These are phyloP conservation scores for Saccharomycopsis selenospora DNA, from an alignment of 805 yeast genomes.

Conservation along the genomic window DNA sequence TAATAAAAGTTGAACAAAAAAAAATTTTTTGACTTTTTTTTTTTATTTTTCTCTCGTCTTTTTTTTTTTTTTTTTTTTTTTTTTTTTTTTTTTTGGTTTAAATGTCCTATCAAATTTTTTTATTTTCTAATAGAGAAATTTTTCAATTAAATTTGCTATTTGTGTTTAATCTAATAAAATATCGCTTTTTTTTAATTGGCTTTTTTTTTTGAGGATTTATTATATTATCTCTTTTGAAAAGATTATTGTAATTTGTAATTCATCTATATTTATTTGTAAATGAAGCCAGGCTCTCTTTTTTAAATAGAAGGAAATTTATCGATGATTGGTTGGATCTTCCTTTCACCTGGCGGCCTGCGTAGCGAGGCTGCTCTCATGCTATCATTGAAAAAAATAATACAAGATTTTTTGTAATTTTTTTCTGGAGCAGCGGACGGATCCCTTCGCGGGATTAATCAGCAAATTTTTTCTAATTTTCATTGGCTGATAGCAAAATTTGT, in stretches of 20 bases:
- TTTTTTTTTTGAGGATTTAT: neutral
- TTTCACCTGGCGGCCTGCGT: slow-evolving; percentile 5
- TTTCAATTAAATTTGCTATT: no score
- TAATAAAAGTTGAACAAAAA: no score
- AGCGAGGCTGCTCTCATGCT: neutral
- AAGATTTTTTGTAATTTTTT: neutral
- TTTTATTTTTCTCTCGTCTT: slow-evolving; percentile 1
- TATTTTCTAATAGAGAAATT: no score
- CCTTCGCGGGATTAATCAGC: slow-evolving; percentile 10
- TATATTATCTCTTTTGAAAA: neutral
- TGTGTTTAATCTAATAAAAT: no score
- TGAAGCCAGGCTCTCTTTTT: no score
- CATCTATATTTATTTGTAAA: no score
- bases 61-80: no score
- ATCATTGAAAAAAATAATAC: slow-evolving; percentile 4
- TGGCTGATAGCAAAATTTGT: slow-evolving; percentile 2
- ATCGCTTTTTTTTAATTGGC: no score
- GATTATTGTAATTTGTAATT: neutral
- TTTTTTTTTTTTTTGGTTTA: no score
- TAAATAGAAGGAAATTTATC: no score
- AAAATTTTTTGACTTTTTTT: neutral
- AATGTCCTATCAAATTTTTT: no score
- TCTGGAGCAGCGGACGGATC: slow-evolving; percentile 7
- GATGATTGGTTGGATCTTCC: no score
- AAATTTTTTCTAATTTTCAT: slow-evolving; percentile 6